Base-by-base conservation (phyloP, 148 eudicot species). In the Camellia japonica region DNA sequence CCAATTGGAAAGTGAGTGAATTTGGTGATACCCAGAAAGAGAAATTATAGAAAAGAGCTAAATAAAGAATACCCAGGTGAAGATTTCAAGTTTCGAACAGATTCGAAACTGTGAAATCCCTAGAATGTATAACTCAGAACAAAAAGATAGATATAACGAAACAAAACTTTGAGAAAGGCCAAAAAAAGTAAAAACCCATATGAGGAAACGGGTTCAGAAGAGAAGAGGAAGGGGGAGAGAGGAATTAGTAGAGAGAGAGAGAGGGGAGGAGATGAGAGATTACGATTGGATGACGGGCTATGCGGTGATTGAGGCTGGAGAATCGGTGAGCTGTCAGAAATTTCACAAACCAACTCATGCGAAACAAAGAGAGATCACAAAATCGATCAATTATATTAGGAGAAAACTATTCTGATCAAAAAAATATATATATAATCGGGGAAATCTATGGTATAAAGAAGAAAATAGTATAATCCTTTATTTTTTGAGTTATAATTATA, bases 291-390 rank as follows among this genome's bases (percentile, higher is more conserved):
- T 63, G 80, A 89, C 74, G 82, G 90, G 92, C 84, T 58, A 72
- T 62, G 91, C 93, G 87, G 84, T 73, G 88, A 90, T 86, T 88
- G 74, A 89, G 91, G 84, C 91, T 52, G 67, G 82, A 85, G 89
- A 90, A 87, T 82, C 87, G 93, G 91, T 72, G 75, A 78, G 85
- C 81, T 90, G 89, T 81, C 82, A 78, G 86, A 85, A 80, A 52
- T 30, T 14, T 62, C 51, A 68, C 68, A 15, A 61, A 60, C 4
- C 18, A 47, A 47, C 43, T 41, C 7, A 0, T 49, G 3, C 52
- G 52, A 49, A 30, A 30, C 38, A 30, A 0, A 30, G 38, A 1
- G 38, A 30, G 1, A 30, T 30, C 38, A 1, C 38, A 30, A 30
- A 30, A 30, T 30, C 1, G 38, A 30, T 30, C 38, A 30, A 30